phyloP scores from a whole-genome alignment of 257 asterid genomes.

The Knoxia roxburghii region DNA sequence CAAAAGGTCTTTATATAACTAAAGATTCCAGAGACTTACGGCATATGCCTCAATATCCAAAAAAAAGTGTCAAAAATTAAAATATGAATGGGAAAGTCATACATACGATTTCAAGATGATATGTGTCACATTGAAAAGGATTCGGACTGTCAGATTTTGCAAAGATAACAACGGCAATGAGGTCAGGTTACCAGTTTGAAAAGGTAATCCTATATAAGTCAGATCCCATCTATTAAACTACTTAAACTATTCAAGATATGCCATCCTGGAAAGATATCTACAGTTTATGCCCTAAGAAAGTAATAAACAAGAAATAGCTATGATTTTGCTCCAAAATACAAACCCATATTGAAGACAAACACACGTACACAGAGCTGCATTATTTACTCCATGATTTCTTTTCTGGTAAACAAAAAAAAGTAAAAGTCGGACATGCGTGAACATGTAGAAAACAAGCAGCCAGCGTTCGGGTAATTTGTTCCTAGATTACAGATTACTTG shows the following conservation, averaged over 20 bases:
- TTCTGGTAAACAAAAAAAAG: neutral
- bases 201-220: neutral
- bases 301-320: neutral
- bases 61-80: neutral
- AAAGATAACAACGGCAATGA: neutral
- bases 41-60: neutral
- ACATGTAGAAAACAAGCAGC: neutral
- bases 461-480: neutral
- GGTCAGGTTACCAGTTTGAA: neutral
- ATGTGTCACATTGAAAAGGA: neutral
- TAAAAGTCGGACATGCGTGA: neutral
- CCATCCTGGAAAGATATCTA: neutral
- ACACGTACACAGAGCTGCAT: neutral
- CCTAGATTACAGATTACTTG: neutral
- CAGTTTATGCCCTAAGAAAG: neutral
- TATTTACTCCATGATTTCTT: neutral
- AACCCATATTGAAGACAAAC: neutral
- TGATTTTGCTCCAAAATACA: neutral
- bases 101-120: neutral
- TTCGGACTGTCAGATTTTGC: neutral
- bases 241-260: neutral
- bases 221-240: neutral
- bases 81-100: neutral
- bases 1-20: neutral
- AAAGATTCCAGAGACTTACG: neutral